phyloP scores from a whole-genome alignment of 352 stramenopile genomes.

The Globisporangium middletonii region DNA sequence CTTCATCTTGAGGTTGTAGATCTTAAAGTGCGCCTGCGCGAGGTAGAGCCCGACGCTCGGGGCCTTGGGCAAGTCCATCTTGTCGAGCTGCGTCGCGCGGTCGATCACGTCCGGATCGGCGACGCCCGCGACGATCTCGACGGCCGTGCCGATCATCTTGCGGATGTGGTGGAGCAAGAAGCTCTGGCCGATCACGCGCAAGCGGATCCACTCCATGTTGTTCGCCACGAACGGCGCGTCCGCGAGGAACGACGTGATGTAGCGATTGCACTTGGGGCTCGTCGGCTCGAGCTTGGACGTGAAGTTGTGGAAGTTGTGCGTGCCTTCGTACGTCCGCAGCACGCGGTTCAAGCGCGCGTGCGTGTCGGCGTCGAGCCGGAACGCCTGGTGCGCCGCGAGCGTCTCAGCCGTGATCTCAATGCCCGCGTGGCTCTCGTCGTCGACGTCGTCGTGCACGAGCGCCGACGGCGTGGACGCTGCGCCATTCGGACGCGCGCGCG shows the following conservation, averaged over 20 bases:
- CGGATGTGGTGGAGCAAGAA: constrained; percentile 98
- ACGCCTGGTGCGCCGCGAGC: constrained; percentile 64
- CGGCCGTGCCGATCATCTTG: constrained; percentile 93
- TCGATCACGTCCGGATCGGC: constrained; percentile 44
- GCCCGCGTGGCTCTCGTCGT: constrained; percentile 27
- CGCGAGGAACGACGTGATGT: constrained; percentile 89
- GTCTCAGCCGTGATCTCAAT: constrained; percentile 54
- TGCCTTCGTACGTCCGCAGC: constrained; percentile 75
- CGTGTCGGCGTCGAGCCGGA: constrained; percentile 58
- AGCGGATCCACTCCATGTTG: constrained; percentile 93
- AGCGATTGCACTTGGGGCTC: constrained; percentile 82
- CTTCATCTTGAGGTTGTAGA: constrained; percentile 78
- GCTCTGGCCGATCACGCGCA: constrained; percentile 94
- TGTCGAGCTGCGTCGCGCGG: constrained; percentile 56
- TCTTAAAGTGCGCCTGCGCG: constrained; percentile 79
- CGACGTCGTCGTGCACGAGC: constrained; percentile 19
- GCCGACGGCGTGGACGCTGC: constrained; percentile 28
- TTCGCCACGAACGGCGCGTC: constrained; percentile 82
- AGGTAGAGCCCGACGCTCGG: constrained; percentile 84
- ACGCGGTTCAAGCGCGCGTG: constrained; percentile 41
- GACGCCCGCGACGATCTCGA: constrained; percentile 67
- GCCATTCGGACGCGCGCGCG: constrained; percentile 11
- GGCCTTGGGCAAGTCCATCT: constrained; percentile 85
- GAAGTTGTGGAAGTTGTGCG: constrained; percentile 97
- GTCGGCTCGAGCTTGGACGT: constrained; percentile 87